A percentile compares a stretch with the other conserved stretches of the same genome.
Conservation (phyloP, 1,284 basidiomycete species). For the Thecaphora thlaspeos region DNA sequence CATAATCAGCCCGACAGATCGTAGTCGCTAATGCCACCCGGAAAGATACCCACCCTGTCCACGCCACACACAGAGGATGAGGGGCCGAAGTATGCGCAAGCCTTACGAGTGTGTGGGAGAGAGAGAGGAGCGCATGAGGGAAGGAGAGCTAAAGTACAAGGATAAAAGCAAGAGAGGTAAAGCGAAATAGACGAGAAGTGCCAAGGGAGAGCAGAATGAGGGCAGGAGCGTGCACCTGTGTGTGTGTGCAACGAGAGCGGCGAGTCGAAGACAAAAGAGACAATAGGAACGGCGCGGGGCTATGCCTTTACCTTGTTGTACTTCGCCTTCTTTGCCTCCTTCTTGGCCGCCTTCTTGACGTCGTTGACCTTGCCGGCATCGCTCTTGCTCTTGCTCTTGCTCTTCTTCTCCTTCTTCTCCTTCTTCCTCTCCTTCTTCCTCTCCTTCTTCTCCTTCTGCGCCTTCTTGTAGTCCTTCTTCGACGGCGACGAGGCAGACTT, state of each 20-base stretch:
- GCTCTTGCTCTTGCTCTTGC: constrained; percentile 43
- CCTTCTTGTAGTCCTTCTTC: constrained; percentile 66
- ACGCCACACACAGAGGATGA: too few relatives aligned
- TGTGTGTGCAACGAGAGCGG: too few relatives aligned
- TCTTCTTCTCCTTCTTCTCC: constrained; percentile 46
- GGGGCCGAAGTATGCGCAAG: too few relatives aligned
- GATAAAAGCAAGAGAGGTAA: neutral
- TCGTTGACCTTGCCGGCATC: constrained; percentile 28
- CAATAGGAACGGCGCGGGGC: neutral
- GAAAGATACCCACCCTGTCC: too few relatives aligned
- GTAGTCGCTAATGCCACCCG: too few relatives aligned
- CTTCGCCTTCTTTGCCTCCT: constrained; percentile 4
- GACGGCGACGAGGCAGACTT: too few relatives aligned
- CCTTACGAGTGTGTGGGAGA: too few relatives aligned
- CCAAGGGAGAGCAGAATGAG: too few relatives aligned
- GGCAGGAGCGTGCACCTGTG: too few relatives aligned
- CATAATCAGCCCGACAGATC: too few relatives aligned
- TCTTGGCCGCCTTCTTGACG: constrained; percentile 15
- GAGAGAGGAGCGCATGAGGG: too few relatives aligned
- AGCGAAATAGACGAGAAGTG: neutral
- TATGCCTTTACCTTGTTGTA: neutral
- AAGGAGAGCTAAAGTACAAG: constrained; percentile 1
- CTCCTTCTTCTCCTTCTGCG: constrained; percentile 41
- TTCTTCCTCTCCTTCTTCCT: constrained; percentile 45
- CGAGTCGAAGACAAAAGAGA: too few relatives aligned